Percentiles rank a stretch among this genome's conserved stretches.
phyloP scores from a whole-genome alignment of 2,329 filamentous ascomycete genomes.

The Cladosporium sp. region DNA sequence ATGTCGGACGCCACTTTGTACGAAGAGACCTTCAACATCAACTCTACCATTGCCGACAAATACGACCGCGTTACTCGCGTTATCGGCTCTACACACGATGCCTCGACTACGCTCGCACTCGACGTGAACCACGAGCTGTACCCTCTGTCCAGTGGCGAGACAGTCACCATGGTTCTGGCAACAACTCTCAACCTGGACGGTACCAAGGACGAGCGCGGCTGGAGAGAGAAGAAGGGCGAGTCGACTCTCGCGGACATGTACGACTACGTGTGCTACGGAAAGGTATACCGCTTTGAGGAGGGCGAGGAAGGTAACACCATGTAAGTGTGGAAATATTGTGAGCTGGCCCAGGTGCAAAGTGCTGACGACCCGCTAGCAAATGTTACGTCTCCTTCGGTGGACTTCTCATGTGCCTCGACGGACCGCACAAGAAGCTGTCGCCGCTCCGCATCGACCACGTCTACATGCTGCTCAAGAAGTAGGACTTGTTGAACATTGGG shows the following conservation, averaged over 20 bases:
- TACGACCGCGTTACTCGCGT: slow-evolving; percentile 95
- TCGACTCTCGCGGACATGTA: slow-evolving; percentile 72
- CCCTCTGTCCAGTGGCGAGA: slow-evolving; percentile 72
- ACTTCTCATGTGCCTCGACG: slow-evolving; percentile 84
- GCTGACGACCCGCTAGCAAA: slow-evolving; percentile 62
- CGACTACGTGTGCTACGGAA: slow-evolving; percentile 86
- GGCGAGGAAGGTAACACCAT: slow-evolving; percentile 75
- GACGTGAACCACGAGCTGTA: slow-evolving; percentile 96
- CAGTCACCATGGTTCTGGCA: slow-evolving; percentile 77
- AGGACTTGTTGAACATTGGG: slow-evolving; percentile 19
- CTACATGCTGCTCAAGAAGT: slow-evolving; percentile 94
- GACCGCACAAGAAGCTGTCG: slow-evolving; percentile 93
- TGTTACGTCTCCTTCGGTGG: slow-evolving; percentile 94
- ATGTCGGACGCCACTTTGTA: slow-evolving; percentile 89
- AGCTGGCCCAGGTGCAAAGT: background rate
- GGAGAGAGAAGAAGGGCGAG: slow-evolving; percentile 69
- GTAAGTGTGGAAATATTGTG: slow-evolving; percentile 56
- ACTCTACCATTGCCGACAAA: slow-evolving; percentile 76
- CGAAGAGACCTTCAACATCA: slow-evolving; percentile 87
- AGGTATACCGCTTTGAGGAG: slow-evolving; percentile 87
- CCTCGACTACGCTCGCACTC: slow-evolving; percentile 74
- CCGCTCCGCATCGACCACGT: slow-evolving; percentile 89
- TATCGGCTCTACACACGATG: slow-evolving; percentile 73
- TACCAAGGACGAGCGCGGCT: slow-evolving; percentile 59
- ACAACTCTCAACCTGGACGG: slow-evolving; percentile 87